Evolutionary conservation across 1,284 basidiomycete species (phyloP).

Genomic region (Cutaneotrichosporon spelunceum): DNA sequence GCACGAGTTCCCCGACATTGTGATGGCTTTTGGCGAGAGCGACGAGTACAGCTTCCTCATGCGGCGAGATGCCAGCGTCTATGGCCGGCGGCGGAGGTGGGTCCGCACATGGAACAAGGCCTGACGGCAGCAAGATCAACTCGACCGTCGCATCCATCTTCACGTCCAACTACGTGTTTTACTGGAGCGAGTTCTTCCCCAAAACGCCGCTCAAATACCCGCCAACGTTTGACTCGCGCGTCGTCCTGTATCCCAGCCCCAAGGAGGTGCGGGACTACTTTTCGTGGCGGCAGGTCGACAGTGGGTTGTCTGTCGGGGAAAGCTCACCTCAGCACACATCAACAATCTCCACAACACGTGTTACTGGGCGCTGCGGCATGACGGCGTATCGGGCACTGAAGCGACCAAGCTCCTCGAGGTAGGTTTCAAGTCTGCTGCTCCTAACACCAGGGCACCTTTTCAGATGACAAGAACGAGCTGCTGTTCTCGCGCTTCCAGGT

Average conservation of each 20-base stretch:
- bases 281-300: slow-evolving; percentile 91
- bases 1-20: slow-evolving; percentile 73
- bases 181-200: slow-evolving; percentile 76
- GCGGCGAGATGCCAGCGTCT: slow-evolving; percentile 68
- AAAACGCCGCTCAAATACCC: slow-evolving; percentile 68
- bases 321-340: slow-evolving; percentile 70
- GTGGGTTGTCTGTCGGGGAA: slow-evolving; percentile 56
- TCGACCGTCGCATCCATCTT: slow-evolving; percentile 86
- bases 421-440: slow-evolving; percentile 51
- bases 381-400: slow-evolving; percentile 69
- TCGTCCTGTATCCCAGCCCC: slow-evolving; percentile 75
- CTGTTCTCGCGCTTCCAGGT: slow-evolving; percentile 75
- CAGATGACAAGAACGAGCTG: slow-evolving; percentile 87
- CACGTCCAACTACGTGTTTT: slow-evolving; percentile 84
- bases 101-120: slow-evolving; percentile 13
- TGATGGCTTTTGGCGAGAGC: slow-evolving; percentile 89
- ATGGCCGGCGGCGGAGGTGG: slow-evolving; percentile 71
- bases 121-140: slow-evolving; percentile 68
- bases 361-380: slow-evolving; percentile 91
- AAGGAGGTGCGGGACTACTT: slow-evolving; percentile 86
- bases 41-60: slow-evolving; percentile 96
- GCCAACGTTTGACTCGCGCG: slow-evolving; percentile 87
- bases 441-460: slow-evolving; percentile 69
- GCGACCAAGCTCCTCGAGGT: slow-evolving; percentile 77
- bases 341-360: slow-evolving; percentile 96